Evolutionary conservation across 495 filamentous ascomycete species (phyloP).

Genomic region (Podospora conica): DNA sequence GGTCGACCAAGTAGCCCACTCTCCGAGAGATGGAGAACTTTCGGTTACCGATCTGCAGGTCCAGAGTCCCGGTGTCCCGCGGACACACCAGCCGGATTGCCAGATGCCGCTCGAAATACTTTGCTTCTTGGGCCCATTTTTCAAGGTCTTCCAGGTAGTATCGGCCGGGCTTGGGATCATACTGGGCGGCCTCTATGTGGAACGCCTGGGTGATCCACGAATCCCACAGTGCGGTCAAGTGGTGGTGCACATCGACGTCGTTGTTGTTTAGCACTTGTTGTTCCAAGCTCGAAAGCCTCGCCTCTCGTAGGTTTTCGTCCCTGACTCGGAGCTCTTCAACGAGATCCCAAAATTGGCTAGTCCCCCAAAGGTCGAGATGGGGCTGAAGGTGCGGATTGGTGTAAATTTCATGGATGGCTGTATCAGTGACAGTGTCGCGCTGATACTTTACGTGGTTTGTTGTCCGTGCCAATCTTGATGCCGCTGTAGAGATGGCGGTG

Average conservation of each 20-base stretch:
- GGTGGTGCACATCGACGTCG: background rate
- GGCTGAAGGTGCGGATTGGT: background rate
- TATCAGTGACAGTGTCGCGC: background rate
- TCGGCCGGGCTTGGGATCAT: no score
- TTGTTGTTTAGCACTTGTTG: background rate
- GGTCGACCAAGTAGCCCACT: no score
- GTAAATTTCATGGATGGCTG: background rate
- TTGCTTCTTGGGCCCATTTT: background rate
- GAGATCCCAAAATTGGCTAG: background rate
- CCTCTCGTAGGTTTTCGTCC: background rate
- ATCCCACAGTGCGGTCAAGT: background rate
- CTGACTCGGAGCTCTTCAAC: background rate
- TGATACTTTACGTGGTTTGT: background rate
- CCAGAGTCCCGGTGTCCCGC: background rate
- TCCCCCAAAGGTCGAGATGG: background rate
- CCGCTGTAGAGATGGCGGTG: background rate
- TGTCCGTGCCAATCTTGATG: background rate
- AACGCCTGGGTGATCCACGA: background rate
- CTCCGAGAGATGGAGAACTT: background rate
- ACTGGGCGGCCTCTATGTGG: no score
- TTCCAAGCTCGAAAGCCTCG: background rate
- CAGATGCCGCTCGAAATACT: background rate
- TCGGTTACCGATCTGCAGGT: background rate
- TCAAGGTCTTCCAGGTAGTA: background rate
- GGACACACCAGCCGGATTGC: background rate